A percentile compares a stretch with the other conserved stretches of the same genome.
These are phyloP conservation scores for Zygoascus flipseniorum DNA, from an alignment of 805 yeast genomes.

Conservation along the genomic window DNA sequence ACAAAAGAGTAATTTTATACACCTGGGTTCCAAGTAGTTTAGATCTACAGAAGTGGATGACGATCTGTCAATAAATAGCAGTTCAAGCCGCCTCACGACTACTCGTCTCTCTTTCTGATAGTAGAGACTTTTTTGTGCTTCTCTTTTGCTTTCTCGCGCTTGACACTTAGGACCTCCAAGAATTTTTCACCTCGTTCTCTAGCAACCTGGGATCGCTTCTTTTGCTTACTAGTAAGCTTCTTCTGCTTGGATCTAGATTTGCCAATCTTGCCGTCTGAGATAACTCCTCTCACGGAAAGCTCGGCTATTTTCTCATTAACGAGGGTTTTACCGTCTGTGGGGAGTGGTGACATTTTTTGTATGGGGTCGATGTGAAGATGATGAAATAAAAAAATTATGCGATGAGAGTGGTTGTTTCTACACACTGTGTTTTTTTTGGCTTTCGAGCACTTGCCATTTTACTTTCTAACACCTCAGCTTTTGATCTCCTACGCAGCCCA, in stretches of 20 bases:
- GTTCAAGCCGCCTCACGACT: background rate
- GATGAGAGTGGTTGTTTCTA: background rate
- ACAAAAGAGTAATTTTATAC: no score
- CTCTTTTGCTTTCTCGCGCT: slow-evolving; percentile 21
- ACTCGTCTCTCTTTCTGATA: slow-evolving; percentile 13
- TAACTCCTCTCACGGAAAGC: slow-evolving; percentile 15
- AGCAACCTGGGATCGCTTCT: slow-evolving; percentile 12
- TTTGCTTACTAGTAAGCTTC: slow-evolving; percentile 15
- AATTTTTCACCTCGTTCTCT: slow-evolving; percentile 16
- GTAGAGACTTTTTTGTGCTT: slow-evolving; percentile 19
- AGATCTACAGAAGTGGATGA: no score
- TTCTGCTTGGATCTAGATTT: slow-evolving; percentile 9
- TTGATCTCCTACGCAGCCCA: background rate
- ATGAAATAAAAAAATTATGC: background rate
- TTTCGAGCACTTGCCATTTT: background rate
- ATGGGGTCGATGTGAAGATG: background rate
- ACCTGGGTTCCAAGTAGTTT: no score
- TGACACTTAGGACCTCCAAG: slow-evolving; percentile 22
- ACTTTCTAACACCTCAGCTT: background rate
- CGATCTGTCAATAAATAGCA: no score
- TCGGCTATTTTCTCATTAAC: slow-evolving; percentile 22
- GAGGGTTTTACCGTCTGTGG: slow-evolving; percentile 15
- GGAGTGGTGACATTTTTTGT: slow-evolving; percentile 1
- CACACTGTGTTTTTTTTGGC: background rate
- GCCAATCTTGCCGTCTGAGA: slow-evolving; percentile 1